Base-by-base conservation (phyloP, 1,284 basidiomycete species). In the Microbotryum intermedium region DNA sequence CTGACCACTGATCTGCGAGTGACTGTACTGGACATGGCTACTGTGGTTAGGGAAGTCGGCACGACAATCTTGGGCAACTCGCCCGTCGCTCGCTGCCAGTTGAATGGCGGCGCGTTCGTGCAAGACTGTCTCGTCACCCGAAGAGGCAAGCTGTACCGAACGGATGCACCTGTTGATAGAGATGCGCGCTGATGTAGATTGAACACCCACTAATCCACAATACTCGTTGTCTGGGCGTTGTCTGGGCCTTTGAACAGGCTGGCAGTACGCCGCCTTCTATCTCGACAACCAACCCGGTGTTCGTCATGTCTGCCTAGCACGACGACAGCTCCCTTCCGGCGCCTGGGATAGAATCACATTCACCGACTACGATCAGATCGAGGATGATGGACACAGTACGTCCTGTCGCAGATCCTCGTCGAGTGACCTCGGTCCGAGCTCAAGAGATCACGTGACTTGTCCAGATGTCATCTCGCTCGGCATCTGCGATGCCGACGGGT, bases 91-190 rank as follows among this genome's bases (percentile, higher is more conserved):
- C 25, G 18, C 13, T 26, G 13, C 63, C 65, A 74, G 23, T 71
- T 79, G n/a, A 78, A 78, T 53, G 78, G 77, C 21, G 77, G 76
- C 59, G 77, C 77, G 8, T 79, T 77, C 60, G 77, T 79, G 61
- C 77, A 79, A 61, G 76, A 79, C 59, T 71, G 75, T 4, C 61
- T 78, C 3, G 73, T 74, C 6, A 75, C 75, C 0, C 77, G 74
- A 68, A 74, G 76, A 28, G 74, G 77, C 71, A 54, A 55, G 72
- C 57, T 2, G 21, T 45, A 42, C 23, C 25, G 48, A 11, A 25
- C 11, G 26, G 1, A 18, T 29, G 26, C 2, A n/a, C n/a, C n/a
- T n/a, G n/a, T n/a, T n/a, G n/a, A 50, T 29, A 29, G 30, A 29
- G 6, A n/a, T n/a, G n/a, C n/a, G 29, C 16, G 18, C 53, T 43